Base-by-base conservation (phyloP, 352 stramenopile genomes). In the Pythium volutum region DNA sequence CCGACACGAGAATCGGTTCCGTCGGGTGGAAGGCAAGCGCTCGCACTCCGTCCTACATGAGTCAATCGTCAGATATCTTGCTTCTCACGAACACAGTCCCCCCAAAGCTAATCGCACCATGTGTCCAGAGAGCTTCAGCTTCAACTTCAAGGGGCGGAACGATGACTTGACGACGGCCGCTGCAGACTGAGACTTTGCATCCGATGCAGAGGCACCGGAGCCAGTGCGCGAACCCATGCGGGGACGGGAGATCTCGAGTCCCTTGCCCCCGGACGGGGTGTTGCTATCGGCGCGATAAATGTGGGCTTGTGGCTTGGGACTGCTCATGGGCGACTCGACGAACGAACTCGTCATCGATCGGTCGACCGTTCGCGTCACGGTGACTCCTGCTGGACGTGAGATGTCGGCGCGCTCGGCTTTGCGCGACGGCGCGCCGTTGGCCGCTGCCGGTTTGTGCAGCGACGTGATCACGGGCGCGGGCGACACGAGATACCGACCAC, bases 71-170 rank as follows among this genome's bases (percentile, higher is more conserved):
- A 67, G 49, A 46, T 46, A 18, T 42, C 48, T 25, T 43, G 48
- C 7, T n/a, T n/a, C 20, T 20, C 16, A 10, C 18, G 12, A 9
- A 1, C n/a, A 53, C 34, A 23, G 48, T 10, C 9, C 6, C 4
- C 0, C 39, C 11, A 64, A 25, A 51, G 20, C 26, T 14, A 33
- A 16, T 52, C 71, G 34, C 71, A 93, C 84, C 76, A 95, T 83
- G 68, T 95, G 87, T 16, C 84, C 81, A 3, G 80, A 88, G 25
- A 95, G 67, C 66, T 94, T 93, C 26, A 91, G 64, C 71, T 95
- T 95, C 53, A 93, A 78, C 63, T 95, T 95, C 58, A 90, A 71
- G 10, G 87, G 69, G 23, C 80, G 68, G 70, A 88, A 92, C 7
- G 84, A 80, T 8, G 67, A 72, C 55, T 90, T 93, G 3, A 76